These are phyloP conservation scores for Mortierella antarctica DNA, from an alignment of 192 early-diverging fungal species.

Conservation along the genomic window DNA sequence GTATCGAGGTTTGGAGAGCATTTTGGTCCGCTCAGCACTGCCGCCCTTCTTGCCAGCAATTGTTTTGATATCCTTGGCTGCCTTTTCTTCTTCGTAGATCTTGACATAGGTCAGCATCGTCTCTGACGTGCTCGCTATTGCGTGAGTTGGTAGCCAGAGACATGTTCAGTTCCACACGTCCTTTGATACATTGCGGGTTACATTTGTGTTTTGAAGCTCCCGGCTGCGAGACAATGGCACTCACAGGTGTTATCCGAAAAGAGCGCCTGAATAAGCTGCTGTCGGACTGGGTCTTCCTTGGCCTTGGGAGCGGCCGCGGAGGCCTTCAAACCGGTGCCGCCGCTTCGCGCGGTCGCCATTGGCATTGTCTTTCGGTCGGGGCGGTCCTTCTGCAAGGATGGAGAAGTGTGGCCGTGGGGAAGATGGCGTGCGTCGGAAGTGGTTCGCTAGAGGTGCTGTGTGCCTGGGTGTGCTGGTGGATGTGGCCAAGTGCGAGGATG, in stretches of 20 bases:
- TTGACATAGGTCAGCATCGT: slow-evolving; percentile 60
- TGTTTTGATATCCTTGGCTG: slow-evolving; percentile 34
- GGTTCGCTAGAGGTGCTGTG: too few species aligned
- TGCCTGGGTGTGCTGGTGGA: too few species aligned
- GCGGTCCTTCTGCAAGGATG: too few species aligned
- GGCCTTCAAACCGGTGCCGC: slow-evolving; percentile 11
- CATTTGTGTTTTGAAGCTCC: neutral
- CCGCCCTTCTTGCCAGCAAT: slow-evolving; percentile 27
- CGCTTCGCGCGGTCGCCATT: slow-evolving; percentile 4
- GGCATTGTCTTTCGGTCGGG: neutral
- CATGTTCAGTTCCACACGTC: neutral
- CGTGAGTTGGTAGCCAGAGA: neutral
- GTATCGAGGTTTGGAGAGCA: slow-evolving; percentile 64
- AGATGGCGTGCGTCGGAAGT: too few species aligned
- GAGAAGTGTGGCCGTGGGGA: too few species aligned
- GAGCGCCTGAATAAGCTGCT: slow-evolving; percentile 38
- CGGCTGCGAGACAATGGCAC: neutral
- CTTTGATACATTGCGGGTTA: neutral
- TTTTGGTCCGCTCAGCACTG: slow-evolving; percentile 34
- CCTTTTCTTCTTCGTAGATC: slow-evolving; percentile 62
- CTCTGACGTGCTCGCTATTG: slow-evolving; percentile 32
- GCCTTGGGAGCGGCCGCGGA: slow-evolving; percentile 18
- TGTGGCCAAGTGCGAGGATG: too few species aligned
- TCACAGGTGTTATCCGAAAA: slow-evolving; percentile 48
- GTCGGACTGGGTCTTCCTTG: slow-evolving; percentile 49